Base-by-base conservation (phyloP, 1,139 yeast species). In the Geotrichum aggregatum region DNA sequence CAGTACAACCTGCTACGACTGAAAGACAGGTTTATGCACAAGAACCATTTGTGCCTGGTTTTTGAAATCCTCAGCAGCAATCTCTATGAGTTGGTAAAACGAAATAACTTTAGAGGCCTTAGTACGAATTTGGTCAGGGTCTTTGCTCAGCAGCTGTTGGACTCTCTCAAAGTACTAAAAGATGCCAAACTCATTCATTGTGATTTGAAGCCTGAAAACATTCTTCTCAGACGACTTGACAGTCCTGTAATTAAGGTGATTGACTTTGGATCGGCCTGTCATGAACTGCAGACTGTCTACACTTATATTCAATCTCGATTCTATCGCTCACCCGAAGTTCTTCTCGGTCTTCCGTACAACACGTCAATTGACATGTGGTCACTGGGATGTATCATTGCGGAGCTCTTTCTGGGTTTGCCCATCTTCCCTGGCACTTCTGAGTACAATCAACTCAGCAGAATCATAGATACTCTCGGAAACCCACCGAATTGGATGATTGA, bases 311-410 rank as follows among this genome's bases (percentile, higher is more conserved):
- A 94, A 67, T 88, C 96, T 5, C 76, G 99, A 54, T 94, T 92
- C 66, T 94, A 94, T 68, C 76, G 99, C 56, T 88, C 96, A 0
- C 99, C 99, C 0, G 99, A 92, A 67, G 96, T 92, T 18, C 80
- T 92, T 3, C 71, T 92, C 31, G 98, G 99, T 0, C 74, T 92
- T 46, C 96, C 96, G 3, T 73, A 73, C 57, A 86, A 96, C 0
- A 83, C 95, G 19, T 83, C 96, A 7, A 92, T 92, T 54, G 99
- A 92, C 68, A 89, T 92, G 91, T 92, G 99, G 99, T 89, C 98
- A 1, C 73, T 92, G 44, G 99, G 98, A 1, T 92, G 99, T 72
- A 92, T 94, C 50, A 84, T 91, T 33, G 97, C 96, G 0, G 99
- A 92, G 66, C 72, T 92, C 52, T 92, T 89, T 63, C 71, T 92